These are phyloP conservation scores for Populus deltoides DNA, from an alignment of 345 rosid species.

Conservation along the genomic window DNA sequence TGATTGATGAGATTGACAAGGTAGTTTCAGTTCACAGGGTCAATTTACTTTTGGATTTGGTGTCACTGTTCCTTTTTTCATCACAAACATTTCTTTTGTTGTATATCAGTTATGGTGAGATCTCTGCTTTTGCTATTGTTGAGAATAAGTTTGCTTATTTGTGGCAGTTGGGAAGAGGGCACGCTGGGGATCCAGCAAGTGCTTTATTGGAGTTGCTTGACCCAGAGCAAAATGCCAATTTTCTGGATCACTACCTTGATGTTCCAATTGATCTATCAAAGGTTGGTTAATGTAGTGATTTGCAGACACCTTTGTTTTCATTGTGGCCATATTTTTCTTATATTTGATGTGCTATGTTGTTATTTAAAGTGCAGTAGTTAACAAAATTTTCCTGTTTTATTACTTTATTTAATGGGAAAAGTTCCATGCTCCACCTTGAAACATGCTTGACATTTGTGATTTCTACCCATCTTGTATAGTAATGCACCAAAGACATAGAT, in stretches of 20 bases:
- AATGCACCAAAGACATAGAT: not conserved
- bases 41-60: constrained; percentile 12
- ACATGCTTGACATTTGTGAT: not conserved
- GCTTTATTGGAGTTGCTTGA: constrained; percentile 98
- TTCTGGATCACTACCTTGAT: constrained; percentile 97
- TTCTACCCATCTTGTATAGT: not conserved
- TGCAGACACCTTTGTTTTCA: constrained; percentile 1
- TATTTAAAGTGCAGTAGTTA: not conserved
- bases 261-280: constrained; percentile 93
- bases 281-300: constrained; percentile 41
- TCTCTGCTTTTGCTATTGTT: not conserved
- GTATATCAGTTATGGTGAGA: not conserved
- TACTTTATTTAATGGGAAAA: not conserved
- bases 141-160: not conserved
- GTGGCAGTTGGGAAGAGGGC: constrained; percentile 90
- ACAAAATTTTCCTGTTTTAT: not conserved
- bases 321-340: not conserved
- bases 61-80: not conserved
- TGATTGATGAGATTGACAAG: constrained; percentile 99
- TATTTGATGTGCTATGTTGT: not conserved
- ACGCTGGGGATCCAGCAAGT: constrained; percentile 98
- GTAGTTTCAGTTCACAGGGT: constrained; percentile 31
- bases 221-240: constrained; percentile 99
- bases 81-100: not conserved
- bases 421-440: not conserved